Evolutionary conservation across 805 yeast genomes (phyloP).

Genomic region (Pichia deserticola): DNA sequence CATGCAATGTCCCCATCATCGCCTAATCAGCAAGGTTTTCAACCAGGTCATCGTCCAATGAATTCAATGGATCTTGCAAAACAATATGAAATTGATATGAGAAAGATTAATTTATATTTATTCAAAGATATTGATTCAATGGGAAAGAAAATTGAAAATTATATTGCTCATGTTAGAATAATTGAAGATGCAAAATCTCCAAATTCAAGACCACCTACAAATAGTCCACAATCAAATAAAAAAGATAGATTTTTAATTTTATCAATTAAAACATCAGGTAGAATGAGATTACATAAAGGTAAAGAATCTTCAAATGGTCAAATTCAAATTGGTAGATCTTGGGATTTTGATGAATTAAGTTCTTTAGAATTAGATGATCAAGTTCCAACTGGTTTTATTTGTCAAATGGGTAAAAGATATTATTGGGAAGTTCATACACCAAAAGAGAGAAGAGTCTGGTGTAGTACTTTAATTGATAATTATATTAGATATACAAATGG

Average conservation of each 20-base stretch:
- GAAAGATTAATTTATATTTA: constrained; percentile 39
- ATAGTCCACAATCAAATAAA: constrained; percentile 38
- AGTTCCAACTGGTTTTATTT: constrained; percentile 48
- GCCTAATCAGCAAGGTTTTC: neutral
- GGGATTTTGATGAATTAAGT: constrained; percentile 72
- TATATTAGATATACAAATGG: constrained; percentile 52
- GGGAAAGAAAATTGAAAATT: constrained; percentile 43
- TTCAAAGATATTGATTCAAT: constrained; percentile 39
- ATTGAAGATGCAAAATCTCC: constrained; percentile 71
- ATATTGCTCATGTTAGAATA: constrained; percentile 69
- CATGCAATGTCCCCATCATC: neutral
- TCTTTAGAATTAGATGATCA: constrained; percentile 46
- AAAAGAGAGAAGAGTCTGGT: constrained; percentile 52
- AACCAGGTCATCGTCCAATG: constrained; percentile 6
- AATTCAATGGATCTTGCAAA: constrained; percentile 37
- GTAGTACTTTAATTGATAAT: constrained; percentile 43
- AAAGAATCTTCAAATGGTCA: constrained; percentile 67
- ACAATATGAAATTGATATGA: constrained; percentile 51
- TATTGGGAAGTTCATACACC: constrained; percentile 70
- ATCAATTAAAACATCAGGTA: constrained; percentile 54
- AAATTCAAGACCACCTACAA: constrained; percentile 57
- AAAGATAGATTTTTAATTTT: constrained; percentile 57
- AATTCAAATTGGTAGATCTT: constrained; percentile 86
- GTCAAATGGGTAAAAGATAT: constrained; percentile 67
- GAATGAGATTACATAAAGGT: constrained; percentile 76